Evolutionary conservation across 2,329 filamentous ascomycete species (phyloP), one percentile per base, ranked within the genome.

Genomic region (Talaromyces sp.): DNA sequence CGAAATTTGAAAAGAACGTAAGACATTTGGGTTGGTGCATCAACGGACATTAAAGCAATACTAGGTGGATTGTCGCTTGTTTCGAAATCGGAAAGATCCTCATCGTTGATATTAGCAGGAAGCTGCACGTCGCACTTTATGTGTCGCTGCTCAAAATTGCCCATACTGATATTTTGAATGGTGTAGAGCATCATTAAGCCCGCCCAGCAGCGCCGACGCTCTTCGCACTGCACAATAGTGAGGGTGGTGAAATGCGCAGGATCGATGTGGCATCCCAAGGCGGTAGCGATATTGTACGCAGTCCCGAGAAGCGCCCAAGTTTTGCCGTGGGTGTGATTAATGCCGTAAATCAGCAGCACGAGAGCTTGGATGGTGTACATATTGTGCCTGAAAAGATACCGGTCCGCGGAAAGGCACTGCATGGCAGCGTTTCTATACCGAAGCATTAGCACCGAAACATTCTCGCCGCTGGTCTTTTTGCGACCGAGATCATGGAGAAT

Each of bases 211-310:
- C 75, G 70, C 19, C 75, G 69, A 50, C 75, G 67, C 59, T 77
- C 71, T 62, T 78, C 75, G 12, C 69, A 68, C 63, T 75, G 71
- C 6, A 78, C 67, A 2, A 68, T 61, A 12, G 69, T 69, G 1
- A 78, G 65, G 11, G 43, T 11, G 2, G 63, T 62, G 38, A 77
- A 75, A 35, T 69, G 65, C 21, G 72, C 70, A 10, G 75, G 74
- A 52, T 78, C 75, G 12, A 78, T 65, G 61, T 78, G 75, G 43
- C 74, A 77, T 7, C 75, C 75, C 67, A 78, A 74, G 0, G 70
- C 71, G 41, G 76, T 70, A n/a, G 74, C 74, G 46, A 76, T 71
- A 57, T 78, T 70, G 48, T 75, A 70, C 2, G 74, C 72, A 38
- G 74, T 69, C 10, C 75, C 75, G 10, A 78, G 63, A 7, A 78